Evolutionary conservation across 2,329 filamentous ascomycete species (phyloP), one percentile per base, ranked within the genome.

Genomic region (Xylariaceae sp.): DNA sequence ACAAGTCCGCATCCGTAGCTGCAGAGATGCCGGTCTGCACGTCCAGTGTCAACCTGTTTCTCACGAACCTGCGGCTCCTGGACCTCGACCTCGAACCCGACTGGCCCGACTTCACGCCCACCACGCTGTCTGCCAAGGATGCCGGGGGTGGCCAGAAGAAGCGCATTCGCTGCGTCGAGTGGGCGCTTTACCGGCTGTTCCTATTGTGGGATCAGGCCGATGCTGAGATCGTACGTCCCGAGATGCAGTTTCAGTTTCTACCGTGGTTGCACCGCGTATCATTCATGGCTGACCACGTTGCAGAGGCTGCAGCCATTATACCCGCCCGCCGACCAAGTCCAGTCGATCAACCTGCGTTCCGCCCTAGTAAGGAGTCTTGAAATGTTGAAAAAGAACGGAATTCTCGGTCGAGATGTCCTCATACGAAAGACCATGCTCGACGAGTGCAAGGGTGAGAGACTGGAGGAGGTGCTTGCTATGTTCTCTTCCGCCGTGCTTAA

Each of bases 391-490:
- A 96, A 95, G 77, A 90, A 85, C 75, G 92, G 92, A 35, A 78
- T 88, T 0, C 78, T 97, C 7, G 90, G 91, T 2, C 82, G 90
- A 53, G 92, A 96, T 69, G 83, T 84, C 0, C 83, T 95, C 0
- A 76, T 97, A 37, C 85, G 94, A 55, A 97, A 96, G 77, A 96
- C 91, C 0, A 96, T 97, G 90, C 79, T 99, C 55, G 94, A 99
- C 71, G 93, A 99, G 68, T 99, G 94, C 76, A 92, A 89, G 66
- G 93, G 93, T 4, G 92, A 96, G 57, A 87, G 90, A 64, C 84
- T 97, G 57, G 92, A 92, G 71, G 94, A 99, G 70, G 77, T 96
- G 1, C 80, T 97, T 34, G 85, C 90, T 2, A 80, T 85, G 0
- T 95, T 99, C 68, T 97, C 93, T 1, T 89, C 89, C 11, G 83